A percentile compares a stretch with the other conserved stretches of the same genome.
phyloP scores from a whole-genome alignment of 2,329 filamentous ascomycete genomes.

The Pezicula rhizophila region DNA sequence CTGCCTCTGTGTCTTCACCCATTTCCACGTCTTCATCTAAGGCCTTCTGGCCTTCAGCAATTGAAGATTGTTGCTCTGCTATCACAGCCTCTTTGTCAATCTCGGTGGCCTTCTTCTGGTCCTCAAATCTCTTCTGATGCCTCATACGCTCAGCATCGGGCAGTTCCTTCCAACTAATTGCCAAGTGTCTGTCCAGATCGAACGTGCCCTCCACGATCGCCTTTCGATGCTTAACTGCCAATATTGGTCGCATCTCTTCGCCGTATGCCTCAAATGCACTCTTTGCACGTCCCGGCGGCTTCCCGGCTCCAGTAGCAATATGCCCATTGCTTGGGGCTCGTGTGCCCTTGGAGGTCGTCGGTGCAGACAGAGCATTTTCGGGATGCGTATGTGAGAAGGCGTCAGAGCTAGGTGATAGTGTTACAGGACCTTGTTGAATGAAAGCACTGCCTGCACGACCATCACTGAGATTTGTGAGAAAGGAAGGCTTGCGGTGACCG shows the following conservation, averaged over 20 bases:
- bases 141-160: slow-evolving; percentile 14
- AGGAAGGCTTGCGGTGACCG: slow-evolving; percentile 57
- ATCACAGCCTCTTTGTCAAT: slow-evolving; percentile 15
- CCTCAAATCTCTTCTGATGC: slow-evolving; percentile 20
- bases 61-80: slow-evolving; percentile 14
- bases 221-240: slow-evolving; percentile 17
- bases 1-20: slow-evolving; percentile 29
- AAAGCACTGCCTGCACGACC: slow-evolving; percentile 35
- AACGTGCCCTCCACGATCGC: slow-evolving; percentile 20
- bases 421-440: slow-evolving; percentile 40
- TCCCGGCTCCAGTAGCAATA: not conserved
- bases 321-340: not conserved
- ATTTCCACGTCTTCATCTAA: slow-evolving; percentile 27
- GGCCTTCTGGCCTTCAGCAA: slow-evolving; percentile 13
- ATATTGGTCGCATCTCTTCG: slow-evolving; percentile 18
- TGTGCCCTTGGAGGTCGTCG: slow-evolving; percentile 28
- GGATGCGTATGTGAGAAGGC: slow-evolving; percentile 45
- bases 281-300: slow-evolving; percentile 6
- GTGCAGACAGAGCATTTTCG: slow-evolving; percentile 24
- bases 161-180: slow-evolving; percentile 22
- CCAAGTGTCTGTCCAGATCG: slow-evolving; percentile 23
- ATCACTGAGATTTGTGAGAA: slow-evolving; percentile 28
- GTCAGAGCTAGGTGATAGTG: slow-evolving; percentile 45
- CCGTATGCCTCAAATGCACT: slow-evolving; percentile 25
- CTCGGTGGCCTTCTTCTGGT: slow-evolving; percentile 22